A percentile compares a stretch with the other conserved stretches of the same genome.
Evolutionary conservation across 2,329 filamentous ascomycete genomes (phyloP).

Genomic region (Talaromyces marneffei): DNA sequence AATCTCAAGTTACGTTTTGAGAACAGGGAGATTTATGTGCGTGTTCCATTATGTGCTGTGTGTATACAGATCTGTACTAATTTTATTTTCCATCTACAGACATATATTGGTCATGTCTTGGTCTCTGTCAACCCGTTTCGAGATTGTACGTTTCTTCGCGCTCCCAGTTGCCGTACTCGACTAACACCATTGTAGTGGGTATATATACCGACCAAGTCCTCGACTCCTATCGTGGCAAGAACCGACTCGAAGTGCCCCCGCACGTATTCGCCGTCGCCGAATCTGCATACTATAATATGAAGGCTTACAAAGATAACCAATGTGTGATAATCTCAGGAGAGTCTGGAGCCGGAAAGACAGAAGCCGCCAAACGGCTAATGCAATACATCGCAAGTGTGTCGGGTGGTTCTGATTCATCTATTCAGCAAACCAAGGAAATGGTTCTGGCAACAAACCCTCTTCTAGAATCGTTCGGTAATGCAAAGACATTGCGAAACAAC

Average conservation of each 20-base stretch:
- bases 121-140: conserved; percentile 98
- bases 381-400: conserved; percentile 99
- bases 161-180: neutral
- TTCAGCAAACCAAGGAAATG: conserved; percentile 98
- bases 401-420: conserved; percentile 73
- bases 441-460: conserved; percentile 96
- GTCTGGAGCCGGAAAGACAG: conserved; percentile 96
- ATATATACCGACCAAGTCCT: conserved; percentile 96
- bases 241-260: conserved; percentile 84
- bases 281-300: conserved; percentile 98
- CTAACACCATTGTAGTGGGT: conserved; percentile 57
- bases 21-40: conserved; percentile 88
- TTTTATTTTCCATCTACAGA: conserved; percentile 43
- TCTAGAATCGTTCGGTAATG: conserved; percentile 95
- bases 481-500: conserved; percentile 96
- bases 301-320: conserved; percentile 97
- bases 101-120: conserved; percentile 98
- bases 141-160: conserved; percentile 55
- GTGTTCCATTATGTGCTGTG: conserved; percentile 23
- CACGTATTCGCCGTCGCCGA: conserved; percentile 98
- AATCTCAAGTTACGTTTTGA: conserved; percentile 98
- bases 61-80: neutral
- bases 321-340: conserved; percentile 99
- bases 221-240: conserved; percentile 92
- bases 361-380: conserved; percentile 98